These are phyloP conservation scores for Rutstroemia sp. DNA, from an alignment of 2,329 filamentous ascomycete genomes.

Conservation along the genomic window DNA sequence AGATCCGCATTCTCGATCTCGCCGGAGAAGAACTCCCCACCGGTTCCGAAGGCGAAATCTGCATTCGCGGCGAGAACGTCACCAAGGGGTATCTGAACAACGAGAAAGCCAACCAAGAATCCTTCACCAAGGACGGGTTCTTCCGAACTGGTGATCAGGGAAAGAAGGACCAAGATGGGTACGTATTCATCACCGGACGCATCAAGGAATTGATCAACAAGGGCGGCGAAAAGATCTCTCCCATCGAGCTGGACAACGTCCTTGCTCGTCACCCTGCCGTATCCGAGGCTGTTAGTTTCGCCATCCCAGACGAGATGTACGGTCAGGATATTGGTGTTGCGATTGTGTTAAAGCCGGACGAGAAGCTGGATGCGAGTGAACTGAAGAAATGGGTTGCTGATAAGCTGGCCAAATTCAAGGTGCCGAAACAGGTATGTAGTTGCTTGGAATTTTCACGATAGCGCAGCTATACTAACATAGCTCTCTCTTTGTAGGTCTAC, in stretches of 20 bases:
- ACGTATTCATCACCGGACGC: constrained; percentile 79
- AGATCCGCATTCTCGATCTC: constrained; percentile 69
- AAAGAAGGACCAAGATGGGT: constrained; percentile 71
- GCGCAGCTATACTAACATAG: constrained; percentile 7
- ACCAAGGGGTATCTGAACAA: constrained; percentile 85
- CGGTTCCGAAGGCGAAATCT: constrained; percentile 73
- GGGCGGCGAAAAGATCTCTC: constrained; percentile 82
- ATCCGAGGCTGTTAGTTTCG: constrained; percentile 75
- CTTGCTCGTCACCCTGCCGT: constrained; percentile 66
- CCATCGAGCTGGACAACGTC: constrained; percentile 81
- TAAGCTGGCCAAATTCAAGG: constrained; percentile 74
- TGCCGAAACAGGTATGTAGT: constrained; percentile 66
- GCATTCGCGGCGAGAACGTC: constrained; percentile 74
- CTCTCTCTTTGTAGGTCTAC: constrained; percentile 49
- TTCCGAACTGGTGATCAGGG: constrained; percentile 88
- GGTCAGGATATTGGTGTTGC: constrained; percentile 77
- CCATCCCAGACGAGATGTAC: constrained; percentile 73
- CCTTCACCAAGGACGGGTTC: constrained; percentile 69
- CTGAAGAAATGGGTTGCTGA: constrained; percentile 62
- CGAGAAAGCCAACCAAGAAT: constrained; percentile 62
- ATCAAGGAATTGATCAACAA: constrained; percentile 94
- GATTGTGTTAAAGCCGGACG: constrained; percentile 62
- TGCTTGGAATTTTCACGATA: neutral
- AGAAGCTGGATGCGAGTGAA: constrained; percentile 48
- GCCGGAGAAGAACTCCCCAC: constrained; percentile 60